Conservation (phyloP, 106 monocot species). For the Apostasia ramifera region DNA sequence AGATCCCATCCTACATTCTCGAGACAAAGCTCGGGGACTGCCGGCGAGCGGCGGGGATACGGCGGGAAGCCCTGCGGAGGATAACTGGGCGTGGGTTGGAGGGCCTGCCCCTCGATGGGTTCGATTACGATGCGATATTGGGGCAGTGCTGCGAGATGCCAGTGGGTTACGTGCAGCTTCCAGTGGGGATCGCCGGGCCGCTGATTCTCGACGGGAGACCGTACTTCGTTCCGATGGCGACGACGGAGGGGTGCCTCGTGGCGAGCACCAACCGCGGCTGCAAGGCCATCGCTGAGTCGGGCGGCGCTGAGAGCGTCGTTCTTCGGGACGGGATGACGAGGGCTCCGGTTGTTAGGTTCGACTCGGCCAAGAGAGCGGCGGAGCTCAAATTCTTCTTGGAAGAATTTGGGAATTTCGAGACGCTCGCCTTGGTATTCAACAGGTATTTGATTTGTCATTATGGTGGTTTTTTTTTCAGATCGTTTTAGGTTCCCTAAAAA, state of each 20-base stretch:
- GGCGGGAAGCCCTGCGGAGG: constrained; percentile 46
- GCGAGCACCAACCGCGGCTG: constrained; percentile 89
- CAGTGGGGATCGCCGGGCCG: constrained; percentile 82
- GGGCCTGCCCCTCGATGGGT: constrained; percentile 82
- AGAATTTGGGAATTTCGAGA: constrained; percentile 61
- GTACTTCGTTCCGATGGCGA: constrained; percentile 87
- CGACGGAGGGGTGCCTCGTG: constrained; percentile 87
- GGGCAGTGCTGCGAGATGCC: constrained; percentile 98
- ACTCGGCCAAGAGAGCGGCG: constrained; percentile 46
- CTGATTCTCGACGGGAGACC: constrained; percentile 54
- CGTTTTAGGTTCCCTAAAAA: neutral
- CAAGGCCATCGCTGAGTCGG: constrained; percentile 73
- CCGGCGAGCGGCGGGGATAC: constrained; percentile 24
- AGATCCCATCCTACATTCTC: constrained; percentile 27
- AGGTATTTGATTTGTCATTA: constrained; percentile 21
- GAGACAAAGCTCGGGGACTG: constrained; percentile 31
- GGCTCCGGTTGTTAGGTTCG: constrained; percentile 69
- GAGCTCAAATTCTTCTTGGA: constrained; percentile 81
- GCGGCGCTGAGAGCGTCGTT: constrained; percentile 71
- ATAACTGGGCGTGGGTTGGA: constrained; percentile 54
- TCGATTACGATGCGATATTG: constrained; percentile 66
- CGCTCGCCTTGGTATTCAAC: constrained; percentile 64
- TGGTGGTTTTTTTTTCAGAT: neutral
- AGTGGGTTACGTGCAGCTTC: constrained; percentile 68
- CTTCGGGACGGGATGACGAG: constrained; percentile 80